Conservation (phyloP, 768 basidiomycete genomes). For the Crepidotus variabilis region DNA sequence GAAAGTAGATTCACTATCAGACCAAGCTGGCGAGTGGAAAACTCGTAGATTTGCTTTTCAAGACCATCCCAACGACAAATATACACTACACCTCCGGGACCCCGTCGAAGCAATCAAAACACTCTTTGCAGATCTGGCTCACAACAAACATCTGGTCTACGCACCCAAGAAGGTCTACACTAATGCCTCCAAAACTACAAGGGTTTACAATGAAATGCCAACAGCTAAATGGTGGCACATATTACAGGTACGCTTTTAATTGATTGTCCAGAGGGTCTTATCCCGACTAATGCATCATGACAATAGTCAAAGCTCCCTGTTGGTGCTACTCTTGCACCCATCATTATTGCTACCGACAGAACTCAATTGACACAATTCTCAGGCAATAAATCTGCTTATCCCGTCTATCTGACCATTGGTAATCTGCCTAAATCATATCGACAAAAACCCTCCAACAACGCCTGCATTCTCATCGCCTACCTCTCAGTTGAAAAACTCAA, state of each 20-base stretch:
- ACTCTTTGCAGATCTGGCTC: not conserved
- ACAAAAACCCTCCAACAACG: slow-evolving; percentile 26
- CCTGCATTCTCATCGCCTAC: slow-evolving; percentile 25
- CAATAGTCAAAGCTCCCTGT: not conserved
- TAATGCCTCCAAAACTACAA: not conserved
- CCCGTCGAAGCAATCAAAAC: not conserved
- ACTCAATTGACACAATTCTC: slow-evolving; percentile 29
- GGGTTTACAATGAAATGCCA: slow-evolving; percentile 6
- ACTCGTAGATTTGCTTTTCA: not conserved
- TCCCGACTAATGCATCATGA: no score
- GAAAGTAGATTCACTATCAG: slow-evolving; percentile 10
- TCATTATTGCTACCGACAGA: slow-evolving; percentile 32
- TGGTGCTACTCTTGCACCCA: slow-evolving; percentile 27
- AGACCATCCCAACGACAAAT: not conserved
- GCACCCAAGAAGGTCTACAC: not conserved
- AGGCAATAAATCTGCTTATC: slow-evolving; percentile 35
- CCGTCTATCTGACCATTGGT: slow-evolving; percentile 41
- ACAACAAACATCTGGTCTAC: slow-evolving; percentile 1
- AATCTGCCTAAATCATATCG: slow-evolving; percentile 31
- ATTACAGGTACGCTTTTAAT: not conserved
- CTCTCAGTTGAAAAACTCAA: slow-evolving; percentile 29
- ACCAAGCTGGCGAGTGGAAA: not conserved
- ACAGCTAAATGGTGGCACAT: slow-evolving; percentile 4
- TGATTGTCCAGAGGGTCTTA: no score
- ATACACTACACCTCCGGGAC: not conserved